Percentiles rank a stretch among this genome's conserved stretches.
Evolutionary conservation across 352 stramenopile species (phyloP).

Genomic region (Phytophthora hybrid): DNA sequence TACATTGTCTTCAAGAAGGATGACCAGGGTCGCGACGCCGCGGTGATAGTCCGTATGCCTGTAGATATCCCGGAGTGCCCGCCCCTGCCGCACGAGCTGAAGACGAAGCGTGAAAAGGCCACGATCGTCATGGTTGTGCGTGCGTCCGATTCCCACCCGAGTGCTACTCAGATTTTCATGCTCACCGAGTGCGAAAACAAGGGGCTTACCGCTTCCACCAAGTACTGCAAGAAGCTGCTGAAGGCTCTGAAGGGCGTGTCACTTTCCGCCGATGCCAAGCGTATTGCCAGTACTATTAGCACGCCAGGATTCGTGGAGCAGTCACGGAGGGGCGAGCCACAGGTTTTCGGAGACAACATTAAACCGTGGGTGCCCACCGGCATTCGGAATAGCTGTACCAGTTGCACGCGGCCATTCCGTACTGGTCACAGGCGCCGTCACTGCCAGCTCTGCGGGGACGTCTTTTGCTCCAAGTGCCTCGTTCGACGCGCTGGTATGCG

Average conservation of each 20-base stretch:
- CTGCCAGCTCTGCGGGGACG: conserved; percentile 78
- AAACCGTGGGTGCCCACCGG: conserved; percentile 60
- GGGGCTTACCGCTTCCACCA: conserved; percentile 46
- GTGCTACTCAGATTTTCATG: conserved; percentile 63
- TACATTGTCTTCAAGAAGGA: conserved; percentile 76
- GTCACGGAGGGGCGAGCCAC: conserved; percentile 38
- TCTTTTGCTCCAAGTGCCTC: conserved; percentile 80
- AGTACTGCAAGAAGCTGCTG: conserved; percentile 67
- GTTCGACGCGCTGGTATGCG: conserved; percentile 56
- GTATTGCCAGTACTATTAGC: conserved; percentile 67
- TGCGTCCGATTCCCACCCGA: conserved; percentile 37
- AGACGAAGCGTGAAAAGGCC: conserved; percentile 65
- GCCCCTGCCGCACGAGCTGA: conserved; percentile 51
- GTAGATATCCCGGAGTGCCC: conserved; percentile 74
- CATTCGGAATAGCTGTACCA: conserved; percentile 57
- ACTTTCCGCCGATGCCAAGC: conserved; percentile 57
- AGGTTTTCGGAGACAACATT: conserved; percentile 50
- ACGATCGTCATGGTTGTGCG: conserved; percentile 67
- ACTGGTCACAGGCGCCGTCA: conserved; percentile 66
- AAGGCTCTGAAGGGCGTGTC: conserved; percentile 58
- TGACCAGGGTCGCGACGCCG: conserved; percentile 58
- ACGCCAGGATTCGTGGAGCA: conserved; percentile 37
- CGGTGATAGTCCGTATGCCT: conserved; percentile 66
- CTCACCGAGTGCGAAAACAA: conserved; percentile 62
- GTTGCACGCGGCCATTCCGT: conserved; percentile 69